These are phyloP conservation scores for Tylopilus felleus DNA, from an alignment of 768 basidiomycete species.

Conservation along the genomic window DNA sequence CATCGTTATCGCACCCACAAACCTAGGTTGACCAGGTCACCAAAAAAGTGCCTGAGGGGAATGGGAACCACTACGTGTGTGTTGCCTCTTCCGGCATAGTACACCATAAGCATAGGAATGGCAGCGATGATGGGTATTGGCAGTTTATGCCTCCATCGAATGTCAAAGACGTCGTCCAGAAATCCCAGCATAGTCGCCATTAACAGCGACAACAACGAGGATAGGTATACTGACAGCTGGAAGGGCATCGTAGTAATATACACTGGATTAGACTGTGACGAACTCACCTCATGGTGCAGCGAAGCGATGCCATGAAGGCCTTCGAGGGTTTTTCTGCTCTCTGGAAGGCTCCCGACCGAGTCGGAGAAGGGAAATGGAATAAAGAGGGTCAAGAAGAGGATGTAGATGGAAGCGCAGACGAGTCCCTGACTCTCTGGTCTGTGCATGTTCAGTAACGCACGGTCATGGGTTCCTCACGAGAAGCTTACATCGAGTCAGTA, in stretches of 20 bases:
- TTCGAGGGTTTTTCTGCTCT: slow-evolving; percentile 45
- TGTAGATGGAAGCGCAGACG: slow-evolving; percentile 86
- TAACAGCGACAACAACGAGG: slow-evolving; percentile 86
- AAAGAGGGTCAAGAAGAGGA: slow-evolving; percentile 83
- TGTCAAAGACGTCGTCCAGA: slow-evolving; percentile 96
- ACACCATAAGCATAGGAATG: slow-evolving; percentile 92
- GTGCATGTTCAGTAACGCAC: background rate
- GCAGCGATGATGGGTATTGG: slow-evolving; percentile 96
- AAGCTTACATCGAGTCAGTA: slow-evolving; percentile 61
- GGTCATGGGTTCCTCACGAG: background rate
- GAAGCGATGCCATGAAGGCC: slow-evolving; percentile 44
- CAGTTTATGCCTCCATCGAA: slow-evolving; percentile 96
- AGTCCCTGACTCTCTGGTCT: slow-evolving; percentile 96
- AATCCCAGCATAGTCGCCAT: slow-evolving; percentile 95
- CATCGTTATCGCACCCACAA: slow-evolving; percentile 33
- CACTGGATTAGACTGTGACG: background rate
- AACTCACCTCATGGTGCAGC: slow-evolving; percentile 72
- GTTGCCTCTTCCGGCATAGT: slow-evolving; percentile 91
- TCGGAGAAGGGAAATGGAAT: slow-evolving; percentile 94
- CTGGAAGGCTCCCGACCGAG: slow-evolving; percentile 48
- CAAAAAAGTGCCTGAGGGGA: slow-evolving; percentile 69
- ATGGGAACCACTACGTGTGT: slow-evolving; percentile 92
- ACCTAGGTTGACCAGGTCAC: slow-evolving; percentile 87
- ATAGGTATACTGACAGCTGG: slow-evolving; percentile 89
- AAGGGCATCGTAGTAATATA: background rate